Percentiles rank a stretch among this genome's conserved stretches.
These are phyloP conservation scores for Arachnomyces sp. DNA, from an alignment of 2,329 filamentous ascomycete genomes.

Conservation along the genomic window DNA sequence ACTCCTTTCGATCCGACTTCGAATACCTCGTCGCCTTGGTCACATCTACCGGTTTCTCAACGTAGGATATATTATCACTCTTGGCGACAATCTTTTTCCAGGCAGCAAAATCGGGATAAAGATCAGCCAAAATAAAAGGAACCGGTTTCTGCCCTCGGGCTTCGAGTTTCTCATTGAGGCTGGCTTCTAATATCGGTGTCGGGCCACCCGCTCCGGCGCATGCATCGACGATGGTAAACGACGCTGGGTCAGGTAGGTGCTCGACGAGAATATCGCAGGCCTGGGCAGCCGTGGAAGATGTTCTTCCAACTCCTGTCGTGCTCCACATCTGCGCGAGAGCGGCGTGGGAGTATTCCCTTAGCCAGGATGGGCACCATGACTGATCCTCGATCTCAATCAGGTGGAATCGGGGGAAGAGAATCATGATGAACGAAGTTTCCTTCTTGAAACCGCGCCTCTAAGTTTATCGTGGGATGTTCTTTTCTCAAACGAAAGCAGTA, in stretches of 20 bases:
- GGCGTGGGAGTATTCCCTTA: conserved; percentile 45
- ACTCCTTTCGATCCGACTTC: too few relatives aligned
- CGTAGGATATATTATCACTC: too few relatives aligned
- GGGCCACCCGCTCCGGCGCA: conserved; percentile 68
- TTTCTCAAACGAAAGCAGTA: too few relatives aligned
- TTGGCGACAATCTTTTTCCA: too few relatives aligned
- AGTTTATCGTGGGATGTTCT: too few relatives aligned
- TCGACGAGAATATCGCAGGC: conserved; percentile 11
- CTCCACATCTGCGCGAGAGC: conserved; percentile 20
- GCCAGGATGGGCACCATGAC: conserved; percentile 59
- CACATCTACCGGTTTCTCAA: too few relatives aligned
- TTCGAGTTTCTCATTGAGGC: conserved; percentile 44
- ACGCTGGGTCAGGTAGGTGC: conserved; percentile 39
- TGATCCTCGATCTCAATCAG: too few relatives aligned
- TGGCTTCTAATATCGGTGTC: conserved; percentile 55
- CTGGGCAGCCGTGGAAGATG: conserved; percentile 12
- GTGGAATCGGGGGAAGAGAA: too few relatives aligned
- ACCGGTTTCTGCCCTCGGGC: conserved; percentile 26
- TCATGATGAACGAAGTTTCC: too few relatives aligned
- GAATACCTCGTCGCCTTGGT: too few relatives aligned
- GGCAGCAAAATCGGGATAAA: too few relatives aligned
- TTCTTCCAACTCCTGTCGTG: conserved; percentile 11
- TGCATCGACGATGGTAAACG: conserved; percentile 65
- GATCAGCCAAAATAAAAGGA: conserved; percentile 58
- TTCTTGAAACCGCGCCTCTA: too few relatives aligned